phyloP scores from a whole-genome alignment of 2,329 filamentous ascomycete species.

The Aspergillus sp. region DNA sequence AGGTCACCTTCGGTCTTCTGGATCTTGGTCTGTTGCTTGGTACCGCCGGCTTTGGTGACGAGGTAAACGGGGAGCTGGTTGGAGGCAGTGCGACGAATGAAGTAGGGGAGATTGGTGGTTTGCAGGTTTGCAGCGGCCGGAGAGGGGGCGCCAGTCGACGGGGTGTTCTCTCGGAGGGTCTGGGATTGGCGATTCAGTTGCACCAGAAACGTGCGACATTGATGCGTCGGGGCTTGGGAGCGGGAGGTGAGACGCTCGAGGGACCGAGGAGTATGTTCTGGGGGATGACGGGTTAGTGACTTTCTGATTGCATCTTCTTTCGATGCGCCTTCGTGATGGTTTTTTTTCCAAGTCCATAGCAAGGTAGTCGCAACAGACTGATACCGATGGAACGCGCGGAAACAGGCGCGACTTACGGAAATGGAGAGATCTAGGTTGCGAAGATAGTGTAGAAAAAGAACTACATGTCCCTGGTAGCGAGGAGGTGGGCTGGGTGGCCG shows the following conservation, averaged over 20 bases:
- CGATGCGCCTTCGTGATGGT: neutral
- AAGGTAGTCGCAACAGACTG: neutral
- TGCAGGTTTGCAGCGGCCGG: constrained; percentile 25
- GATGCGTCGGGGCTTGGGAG: constrained; percentile 21
- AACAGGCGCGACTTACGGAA: constrained; percentile 27
- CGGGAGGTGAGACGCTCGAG: constrained; percentile 16
- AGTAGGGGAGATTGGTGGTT: constrained; percentile 59
- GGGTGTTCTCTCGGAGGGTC: constrained; percentile 27
- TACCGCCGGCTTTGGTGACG: constrained; percentile 70
- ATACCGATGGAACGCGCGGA: constrained; percentile 7
- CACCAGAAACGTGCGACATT: constrained; percentile 36
- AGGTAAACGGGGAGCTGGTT: constrained; percentile 76
- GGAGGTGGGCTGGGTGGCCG: constrained; percentile 24
- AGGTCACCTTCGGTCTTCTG: constrained; percentile 77
- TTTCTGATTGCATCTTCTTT: neutral
- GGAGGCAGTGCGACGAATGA: constrained; percentile 67
- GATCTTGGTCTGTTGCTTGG: constrained; percentile 68
- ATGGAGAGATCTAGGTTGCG: constrained; percentile 22
- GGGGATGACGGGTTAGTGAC: constrained; percentile 11
- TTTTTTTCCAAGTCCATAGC: neutral
- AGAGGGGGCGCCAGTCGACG: constrained; percentile 22
- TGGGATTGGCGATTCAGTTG: constrained; percentile 37
- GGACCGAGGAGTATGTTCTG: constrained; percentile 22
- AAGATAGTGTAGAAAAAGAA: constrained; percentile 28
- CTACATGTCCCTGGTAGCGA: constrained; percentile 29